Conservation (phyloP, 2,329 filamentous ascomycete species). For the Aspergillus udagawae region DNA sequence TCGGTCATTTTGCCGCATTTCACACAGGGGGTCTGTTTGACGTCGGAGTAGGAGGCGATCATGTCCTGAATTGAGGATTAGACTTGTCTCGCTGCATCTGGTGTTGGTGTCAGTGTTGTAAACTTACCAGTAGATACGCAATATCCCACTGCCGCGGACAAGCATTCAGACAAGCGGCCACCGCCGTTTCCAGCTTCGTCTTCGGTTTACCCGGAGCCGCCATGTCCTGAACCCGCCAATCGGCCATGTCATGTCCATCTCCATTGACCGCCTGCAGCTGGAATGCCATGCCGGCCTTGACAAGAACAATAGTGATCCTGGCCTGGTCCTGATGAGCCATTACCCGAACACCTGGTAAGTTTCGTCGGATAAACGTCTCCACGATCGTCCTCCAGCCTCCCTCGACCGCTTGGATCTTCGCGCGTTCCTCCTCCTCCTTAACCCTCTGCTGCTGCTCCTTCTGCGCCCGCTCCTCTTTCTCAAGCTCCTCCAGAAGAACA, state of each 20-base stretch:
- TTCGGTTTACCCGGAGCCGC: slow-evolving; percentile 18
- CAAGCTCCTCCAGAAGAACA: slow-evolving; percentile 28
- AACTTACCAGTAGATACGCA: slow-evolving; percentile 35
- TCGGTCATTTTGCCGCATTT: slow-evolving; percentile 39
- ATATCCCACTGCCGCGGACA: slow-evolving; percentile 38
- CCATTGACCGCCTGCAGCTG: slow-evolving; percentile 24
- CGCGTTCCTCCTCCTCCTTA: slow-evolving; percentile 28
- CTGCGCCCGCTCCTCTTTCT: slow-evolving; percentile 24
- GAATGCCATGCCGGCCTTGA: slow-evolving; percentile 33
- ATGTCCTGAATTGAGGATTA: slow-evolving; percentile 31
- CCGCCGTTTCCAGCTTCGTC: slow-evolving; percentile 32
- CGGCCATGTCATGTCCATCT: slow-evolving; percentile 16
- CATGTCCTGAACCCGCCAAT: slow-evolving; percentile 34
- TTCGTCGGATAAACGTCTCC: slow-evolving; percentile 26
- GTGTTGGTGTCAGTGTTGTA: no score
- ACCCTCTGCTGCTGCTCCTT: slow-evolving; percentile 22
- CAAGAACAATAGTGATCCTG: slow-evolving; percentile 26
- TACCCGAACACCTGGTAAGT: slow-evolving; percentile 28
- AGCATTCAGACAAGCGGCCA: slow-evolving; percentile 33
- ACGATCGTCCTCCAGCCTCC: slow-evolving; percentile 32
- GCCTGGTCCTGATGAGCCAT: slow-evolving; percentile 19
- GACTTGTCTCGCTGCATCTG: neutral
- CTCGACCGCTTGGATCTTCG: slow-evolving; percentile 22
- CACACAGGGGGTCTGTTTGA: slow-evolving; percentile 37
- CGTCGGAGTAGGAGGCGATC: slow-evolving; percentile 39